Base-by-base conservation (phyloP, 73 alveolate genomes). In the Symbiodinium pilosum region DNA sequence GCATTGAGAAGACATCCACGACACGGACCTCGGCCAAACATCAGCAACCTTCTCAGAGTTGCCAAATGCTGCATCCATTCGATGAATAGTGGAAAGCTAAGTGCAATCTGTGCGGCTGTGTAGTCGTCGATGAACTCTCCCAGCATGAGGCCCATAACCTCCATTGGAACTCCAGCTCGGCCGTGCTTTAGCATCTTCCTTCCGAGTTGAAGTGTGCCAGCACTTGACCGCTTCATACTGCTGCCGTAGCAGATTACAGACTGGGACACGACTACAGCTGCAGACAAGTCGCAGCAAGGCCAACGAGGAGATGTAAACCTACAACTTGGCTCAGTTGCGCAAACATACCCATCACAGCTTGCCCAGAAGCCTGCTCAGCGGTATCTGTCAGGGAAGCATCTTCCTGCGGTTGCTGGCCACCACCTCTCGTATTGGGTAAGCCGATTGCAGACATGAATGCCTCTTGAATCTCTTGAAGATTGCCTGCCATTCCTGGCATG, bases 1-100 rank as follows among this genome's bases (percentile, higher is more conserved):
- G 99, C 99, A 99, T 99, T 51, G 99, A 99, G 99, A 99, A 99
- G 36, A 99, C 99, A 99, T 99, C 99, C 99, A 99, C 99, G 30
- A 99, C 99, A 75, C 99, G 99, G 94, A 99, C 99, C 73, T 99
- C 99, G 96, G 99, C 99, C 21, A 47, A 47, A 47, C 59, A 47
- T 47, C 59, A 47, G 21, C 59, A 47, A 47, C 6, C 59, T 14
- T n/a, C n/a, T n/a, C n/a, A n/a, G n/a, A n/a, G n/a, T n/a, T n/a
- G n/a, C n/a, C n/a, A n/a, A n/a, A n/a, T n/a, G n/a, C n/a, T n/a
- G n/a, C n/a, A n/a, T n/a, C n/a, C n/a, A n/a, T n/a, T n/a, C n/a
- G n/a, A n/a, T n/a, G n/a, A n/a, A n/a, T n/a, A n/a, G n/a, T n/a
- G n/a, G n/a, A 47, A 6, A 47, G 14, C 77, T 26, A 64, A 64